A percentile compares a stretch with the other conserved stretches of the same genome.
These are phyloP conservation scores for Filobasidium uniguttulatum DNA, from an alignment of 1,284 basidiomycete genomes.

Conservation along the genomic window DNA sequence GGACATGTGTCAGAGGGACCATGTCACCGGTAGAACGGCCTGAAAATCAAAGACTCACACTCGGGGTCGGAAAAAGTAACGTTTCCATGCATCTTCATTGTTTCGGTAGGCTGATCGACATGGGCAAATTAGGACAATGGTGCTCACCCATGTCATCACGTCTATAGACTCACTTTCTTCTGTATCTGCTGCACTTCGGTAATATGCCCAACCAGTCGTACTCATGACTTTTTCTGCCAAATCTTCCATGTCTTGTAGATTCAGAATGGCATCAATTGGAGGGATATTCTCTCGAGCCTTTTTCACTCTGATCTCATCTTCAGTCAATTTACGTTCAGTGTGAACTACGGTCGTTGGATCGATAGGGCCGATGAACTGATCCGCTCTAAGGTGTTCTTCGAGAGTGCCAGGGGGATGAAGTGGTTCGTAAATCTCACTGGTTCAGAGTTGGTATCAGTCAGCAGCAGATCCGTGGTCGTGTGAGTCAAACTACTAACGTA, in stretches of 20 bases:
- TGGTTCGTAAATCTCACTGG: conserved; percentile 38
- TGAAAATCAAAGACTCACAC: conserved; percentile 18
- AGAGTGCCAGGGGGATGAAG: conserved; percentile 39
- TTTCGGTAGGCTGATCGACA: conserved; percentile 22
- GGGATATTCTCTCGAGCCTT: conserved; percentile 47
- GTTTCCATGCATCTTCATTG: conserved; percentile 40
- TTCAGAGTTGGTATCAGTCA: not conserved
- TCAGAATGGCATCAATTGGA: conserved; percentile 53
- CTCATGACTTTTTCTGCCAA: conserved; percentile 37
- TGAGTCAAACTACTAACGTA: conserved; percentile 35
- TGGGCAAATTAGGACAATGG: not conserved
- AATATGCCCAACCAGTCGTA: conserved; percentile 45
- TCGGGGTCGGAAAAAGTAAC: conserved; percentile 45
- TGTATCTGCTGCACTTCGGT: conserved; percentile 33
- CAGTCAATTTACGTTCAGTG: conserved; percentile 19
- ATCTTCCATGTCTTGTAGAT: conserved; percentile 52
- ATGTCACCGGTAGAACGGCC: not conserved
- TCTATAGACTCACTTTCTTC: not conserved
- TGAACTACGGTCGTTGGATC: conserved; percentile 43
- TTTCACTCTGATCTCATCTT: conserved; percentile 51
- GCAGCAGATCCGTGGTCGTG: not conserved
- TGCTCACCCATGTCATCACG: too few species aligned
- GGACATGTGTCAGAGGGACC: not conserved
- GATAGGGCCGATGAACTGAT: conserved; percentile 58
- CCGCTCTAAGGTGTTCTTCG: conserved; percentile 33